phyloP scores from a whole-genome alignment of 2,329 filamentous ascomycete genomes.

The Pseudocercospora vitis region DNA sequence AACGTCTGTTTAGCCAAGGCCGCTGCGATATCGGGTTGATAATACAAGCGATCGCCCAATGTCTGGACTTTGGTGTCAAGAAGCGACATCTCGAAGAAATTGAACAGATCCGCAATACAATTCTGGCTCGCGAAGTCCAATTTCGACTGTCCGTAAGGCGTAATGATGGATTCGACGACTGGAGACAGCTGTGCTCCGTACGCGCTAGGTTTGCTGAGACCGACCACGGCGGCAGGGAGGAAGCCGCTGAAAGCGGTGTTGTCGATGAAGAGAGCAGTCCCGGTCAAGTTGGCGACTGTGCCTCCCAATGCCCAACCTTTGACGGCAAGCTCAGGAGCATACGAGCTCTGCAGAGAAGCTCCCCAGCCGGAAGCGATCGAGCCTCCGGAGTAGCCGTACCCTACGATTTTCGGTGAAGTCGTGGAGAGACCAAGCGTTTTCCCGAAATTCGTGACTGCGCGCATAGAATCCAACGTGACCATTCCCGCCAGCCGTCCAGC shows the following conservation, averaged over 20 bases:
- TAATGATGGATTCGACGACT: slow-evolving; percentile 25
- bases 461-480: slow-evolving; percentile 45
- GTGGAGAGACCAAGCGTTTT: slow-evolving; percentile 31
- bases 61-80: slow-evolving; percentile 23
- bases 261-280: slow-evolving; percentile 30
- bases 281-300: slow-evolving; percentile 44
- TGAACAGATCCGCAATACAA: slow-evolving; percentile 28
- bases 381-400: slow-evolving; percentile 60
- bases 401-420: slow-evolving; percentile 36
- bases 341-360: slow-evolving; percentile 51
- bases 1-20: slow-evolving; percentile 28
- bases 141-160: slow-evolving; percentile 22
- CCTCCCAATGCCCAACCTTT: slow-evolving; percentile 53
- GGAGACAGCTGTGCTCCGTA: slow-evolving; percentile 29
- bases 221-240: slow-evolving; percentile 29
- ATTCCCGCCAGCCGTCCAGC: slow-evolving; percentile 44
- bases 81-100: slow-evolving; percentile 28
- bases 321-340: slow-evolving; percentile 55
- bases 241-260: slow-evolving; percentile 32
- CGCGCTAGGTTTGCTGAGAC: slow-evolving; percentile 26
- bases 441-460: slow-evolving; percentile 40
- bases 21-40: slow-evolving; percentile 24
- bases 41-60: slow-evolving; percentile 28
- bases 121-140: slow-evolving; percentile 27
- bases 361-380: slow-evolving; percentile 53